Evolutionary conservation across 176 grass and related monocot species (phyloP).

Genomic region (Oryza australiensis): DNA sequence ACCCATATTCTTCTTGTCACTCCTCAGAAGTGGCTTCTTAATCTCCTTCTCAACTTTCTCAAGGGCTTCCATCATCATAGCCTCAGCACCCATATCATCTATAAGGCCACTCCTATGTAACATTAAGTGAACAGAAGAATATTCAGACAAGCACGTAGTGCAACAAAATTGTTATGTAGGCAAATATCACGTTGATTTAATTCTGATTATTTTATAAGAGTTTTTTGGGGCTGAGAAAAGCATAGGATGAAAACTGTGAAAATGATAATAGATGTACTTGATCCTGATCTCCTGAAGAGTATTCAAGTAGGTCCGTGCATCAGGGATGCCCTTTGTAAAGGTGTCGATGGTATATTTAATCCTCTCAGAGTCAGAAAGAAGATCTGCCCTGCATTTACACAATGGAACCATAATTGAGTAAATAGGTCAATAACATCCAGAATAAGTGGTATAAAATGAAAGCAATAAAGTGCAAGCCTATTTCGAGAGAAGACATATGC

Average conservation of each 20-base stretch:
- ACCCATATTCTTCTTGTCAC: slow-evolving; percentile 92
- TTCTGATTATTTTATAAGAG: not conserved
- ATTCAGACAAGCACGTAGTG: not conserved
- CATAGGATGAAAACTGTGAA: not conserved
- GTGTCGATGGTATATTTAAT: slow-evolving; percentile 78
- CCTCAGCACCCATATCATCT: slow-evolving; percentile 76
- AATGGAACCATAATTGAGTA: slow-evolving; percentile 12
- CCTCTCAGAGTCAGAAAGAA: slow-evolving; percentile 73
- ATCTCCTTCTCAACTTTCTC: slow-evolving; percentile 96
- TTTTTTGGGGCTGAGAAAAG: not conserved
- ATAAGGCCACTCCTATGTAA: slow-evolving; percentile 66
- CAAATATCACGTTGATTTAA: not conserved
- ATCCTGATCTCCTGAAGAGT: slow-evolving; percentile 79
- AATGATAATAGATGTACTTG: slow-evolving; percentile 54
- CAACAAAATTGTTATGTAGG: not conserved
- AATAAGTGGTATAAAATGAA: slow-evolving; percentile 12
- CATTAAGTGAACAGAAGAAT: slow-evolving; percentile 19
- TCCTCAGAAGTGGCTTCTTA: slow-evolving; percentile 88
- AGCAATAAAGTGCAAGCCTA: not conserved
- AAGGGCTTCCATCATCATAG: slow-evolving; percentile 85
- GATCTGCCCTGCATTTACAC: slow-evolving; percentile 69
- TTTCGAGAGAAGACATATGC: not conserved
- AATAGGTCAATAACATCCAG: slow-evolving; percentile 1
- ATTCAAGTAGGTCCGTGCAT: slow-evolving; percentile 84
- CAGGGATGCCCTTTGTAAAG: slow-evolving; percentile 78